Conservation (phyloP, 495 filamentous ascomycete species). For the Collariella sp. region DNA sequence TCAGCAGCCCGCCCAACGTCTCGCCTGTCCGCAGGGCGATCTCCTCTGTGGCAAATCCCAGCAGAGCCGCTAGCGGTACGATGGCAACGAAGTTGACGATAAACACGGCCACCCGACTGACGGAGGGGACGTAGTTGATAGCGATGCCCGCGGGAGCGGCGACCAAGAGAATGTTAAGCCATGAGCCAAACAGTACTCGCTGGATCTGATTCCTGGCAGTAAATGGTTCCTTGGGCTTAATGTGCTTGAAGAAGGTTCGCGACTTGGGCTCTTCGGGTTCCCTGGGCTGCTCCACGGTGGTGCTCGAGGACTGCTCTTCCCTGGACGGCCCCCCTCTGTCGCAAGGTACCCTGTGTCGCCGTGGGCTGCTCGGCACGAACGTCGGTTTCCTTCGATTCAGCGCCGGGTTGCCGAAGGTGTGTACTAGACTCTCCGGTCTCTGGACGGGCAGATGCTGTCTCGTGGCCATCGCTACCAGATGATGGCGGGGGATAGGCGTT, state of each 20-base stretch:
- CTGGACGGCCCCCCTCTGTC: not conserved
- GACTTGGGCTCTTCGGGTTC: conserved; percentile 23
- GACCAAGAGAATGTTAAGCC: conserved; percentile 76
- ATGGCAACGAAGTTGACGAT: conserved; percentile 86
- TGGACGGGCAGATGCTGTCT: not conserved
- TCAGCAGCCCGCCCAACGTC: conserved; percentile 75
- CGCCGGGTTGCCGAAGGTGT: not conserved
- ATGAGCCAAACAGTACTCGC: conserved; percentile 65
- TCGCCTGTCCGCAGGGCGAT: conserved; percentile 76
- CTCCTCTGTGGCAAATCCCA: conserved; percentile 91
- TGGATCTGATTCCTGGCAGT: conserved; percentile 62
- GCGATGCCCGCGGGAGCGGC: conserved; percentile 73
- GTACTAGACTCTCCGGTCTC: not conserved
- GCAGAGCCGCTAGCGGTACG: conserved; percentile 75
- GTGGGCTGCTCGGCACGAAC: not conserved
- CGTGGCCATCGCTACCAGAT: not conserved
- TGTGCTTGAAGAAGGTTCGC: conserved; percentile 34
- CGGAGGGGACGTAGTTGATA: conserved; percentile 50
- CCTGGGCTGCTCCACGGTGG: not conserved
- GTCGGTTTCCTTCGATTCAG: not conserved
- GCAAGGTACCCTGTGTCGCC: not conserved
- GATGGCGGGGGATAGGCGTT: not conserved
- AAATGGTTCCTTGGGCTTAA: conserved; percentile 43
- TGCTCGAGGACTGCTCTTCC: not conserved
- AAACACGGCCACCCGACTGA: conserved; percentile 57